phyloP scores from a whole-genome alignment of 108 stramenopile genomes.

The Cyclostephanos tholiformis region DNA sequence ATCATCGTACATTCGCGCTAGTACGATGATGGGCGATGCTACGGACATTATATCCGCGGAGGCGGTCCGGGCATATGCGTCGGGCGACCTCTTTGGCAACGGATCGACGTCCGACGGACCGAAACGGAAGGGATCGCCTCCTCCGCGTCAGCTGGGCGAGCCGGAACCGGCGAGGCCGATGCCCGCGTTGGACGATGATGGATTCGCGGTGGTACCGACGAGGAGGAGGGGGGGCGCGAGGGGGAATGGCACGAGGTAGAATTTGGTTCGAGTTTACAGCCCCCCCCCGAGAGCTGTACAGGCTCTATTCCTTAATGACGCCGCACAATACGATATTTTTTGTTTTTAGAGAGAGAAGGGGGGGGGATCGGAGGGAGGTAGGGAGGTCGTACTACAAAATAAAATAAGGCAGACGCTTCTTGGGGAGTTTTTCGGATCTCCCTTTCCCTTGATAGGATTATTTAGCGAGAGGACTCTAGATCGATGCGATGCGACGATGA shows the following conservation, averaged over 20 bases:
- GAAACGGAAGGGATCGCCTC: conserved; percentile 35
- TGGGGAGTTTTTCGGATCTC: no score
- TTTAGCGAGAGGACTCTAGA: no score
- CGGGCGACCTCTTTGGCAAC: conserved; percentile 58
- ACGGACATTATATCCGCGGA: background rate
- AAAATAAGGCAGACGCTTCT: no score
- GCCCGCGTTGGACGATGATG: conserved; percentile 72
- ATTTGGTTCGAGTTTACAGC: no score
- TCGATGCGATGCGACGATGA: no score
- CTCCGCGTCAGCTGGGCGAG: conserved; percentile 74
- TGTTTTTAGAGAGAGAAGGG: no score
- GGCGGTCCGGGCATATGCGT: conserved; percentile 43
- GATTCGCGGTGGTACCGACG: conserved; percentile 62
- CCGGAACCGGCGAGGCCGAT: conserved; percentile 48
- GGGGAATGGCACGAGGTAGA: background rate
- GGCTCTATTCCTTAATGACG: no score
- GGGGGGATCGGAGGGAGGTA: no score
- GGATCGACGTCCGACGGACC: conserved; percentile 30
- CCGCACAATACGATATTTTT: no score
- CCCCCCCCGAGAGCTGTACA: no score
- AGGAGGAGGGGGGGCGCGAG: conserved; percentile 32
- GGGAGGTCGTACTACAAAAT: no score
- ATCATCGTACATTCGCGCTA: background rate
- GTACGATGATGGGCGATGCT: background rate
- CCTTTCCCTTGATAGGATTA: no score